Base-by-base conservation (phyloP, 139 green algal genomes). In the Chlorella sorokiniana region DNA sequence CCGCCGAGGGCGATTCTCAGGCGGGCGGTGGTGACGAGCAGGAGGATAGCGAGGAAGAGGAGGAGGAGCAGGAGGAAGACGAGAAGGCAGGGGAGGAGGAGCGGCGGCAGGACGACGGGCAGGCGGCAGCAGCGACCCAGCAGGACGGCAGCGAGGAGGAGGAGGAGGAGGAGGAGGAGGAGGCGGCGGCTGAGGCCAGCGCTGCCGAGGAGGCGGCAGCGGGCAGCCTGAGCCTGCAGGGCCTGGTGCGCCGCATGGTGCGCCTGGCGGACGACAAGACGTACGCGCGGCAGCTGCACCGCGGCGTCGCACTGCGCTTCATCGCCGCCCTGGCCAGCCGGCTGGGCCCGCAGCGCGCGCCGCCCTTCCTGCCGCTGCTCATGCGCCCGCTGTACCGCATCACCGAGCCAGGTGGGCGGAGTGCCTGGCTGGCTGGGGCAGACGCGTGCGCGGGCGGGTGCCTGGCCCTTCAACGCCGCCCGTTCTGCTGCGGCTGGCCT, bases 381-480 rank as follows among this genome's bases (percentile, higher is more conserved):
- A 75, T 96, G 78, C 78, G 84, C 40, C 93, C 95, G 59, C 82
- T 98, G 76, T 96, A 91, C 85, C 92, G 93, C 80, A 91, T 97
- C 76, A 86, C 85, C 4, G 92, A 97, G 83, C 79, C 73, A 9
- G 86, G 84, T 29, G 83, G 51, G 18, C 37, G 14, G 22, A 3
- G 9, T 22, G 2, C n/a, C n/a, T n/a, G n/a, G n/a, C n/a, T n/a
- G n/a, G n/a, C n/a, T n/a, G n/a, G n/a, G n/a, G n/a, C n/a, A n/a
- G n/a, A n/a, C n/a, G n/a, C n/a, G n/a, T n/a, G n/a, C n/a, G n/a
- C n/a, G n/a, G n/a, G n/a, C n/a, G n/a, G n/a, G n/a, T n/a, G n/a
- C n/a, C n/a, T n/a, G n/a, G n/a, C n/a, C n/a, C n/a, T n/a, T n/a
- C 48, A 56, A 56, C 48, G 14, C 16, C 48, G 16, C 16, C 48